Conservation (phyloP, 306 rosid species). For the Argentina anserina region DNA sequence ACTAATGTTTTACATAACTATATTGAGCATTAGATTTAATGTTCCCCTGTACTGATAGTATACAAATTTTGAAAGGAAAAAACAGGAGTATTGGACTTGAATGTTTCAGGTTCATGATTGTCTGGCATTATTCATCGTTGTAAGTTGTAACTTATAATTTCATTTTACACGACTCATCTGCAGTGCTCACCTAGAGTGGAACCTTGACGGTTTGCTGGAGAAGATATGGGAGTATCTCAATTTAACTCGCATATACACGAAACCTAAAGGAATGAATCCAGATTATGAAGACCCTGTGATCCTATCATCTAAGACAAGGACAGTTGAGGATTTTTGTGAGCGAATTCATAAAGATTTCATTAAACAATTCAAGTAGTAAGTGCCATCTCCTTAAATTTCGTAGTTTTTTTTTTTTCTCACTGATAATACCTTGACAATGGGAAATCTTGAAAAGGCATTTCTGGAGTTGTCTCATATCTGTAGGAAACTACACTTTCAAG, state of each 20-base stretch:
- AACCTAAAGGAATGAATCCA: conserved; percentile 98
- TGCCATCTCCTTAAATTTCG: conserved; percentile 19
- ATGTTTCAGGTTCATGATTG: neutral
- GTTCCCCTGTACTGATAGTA: neutral
- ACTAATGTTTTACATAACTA: neutral
- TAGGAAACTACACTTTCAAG: neutral
- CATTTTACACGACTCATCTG: conserved; percentile 33
- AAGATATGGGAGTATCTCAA: conserved; percentile 88
- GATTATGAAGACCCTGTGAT: conserved; percentile 99
- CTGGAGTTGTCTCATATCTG: neutral
- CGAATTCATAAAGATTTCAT: conserved; percentile 94
- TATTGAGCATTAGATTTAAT: neutral
- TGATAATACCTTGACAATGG: neutral
- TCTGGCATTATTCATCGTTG: neutral
- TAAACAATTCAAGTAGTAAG: conserved; percentile 93
- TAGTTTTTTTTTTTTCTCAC: neutral
- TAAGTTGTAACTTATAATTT: neutral
- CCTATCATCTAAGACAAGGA: conserved; percentile 78
- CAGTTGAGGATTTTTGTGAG: conserved; percentile 87
- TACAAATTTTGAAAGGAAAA: neutral
- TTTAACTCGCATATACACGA: conserved; percentile 92
- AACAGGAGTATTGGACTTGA: neutral
- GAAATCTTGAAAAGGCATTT: neutral
- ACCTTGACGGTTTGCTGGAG: conserved; percentile 94
- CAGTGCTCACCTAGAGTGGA: conserved; percentile 99